These are phyloP conservation scores for Podila epigama DNA, from an alignment of 192 early-diverging fungal genomes.

Conservation along the genomic window DNA sequence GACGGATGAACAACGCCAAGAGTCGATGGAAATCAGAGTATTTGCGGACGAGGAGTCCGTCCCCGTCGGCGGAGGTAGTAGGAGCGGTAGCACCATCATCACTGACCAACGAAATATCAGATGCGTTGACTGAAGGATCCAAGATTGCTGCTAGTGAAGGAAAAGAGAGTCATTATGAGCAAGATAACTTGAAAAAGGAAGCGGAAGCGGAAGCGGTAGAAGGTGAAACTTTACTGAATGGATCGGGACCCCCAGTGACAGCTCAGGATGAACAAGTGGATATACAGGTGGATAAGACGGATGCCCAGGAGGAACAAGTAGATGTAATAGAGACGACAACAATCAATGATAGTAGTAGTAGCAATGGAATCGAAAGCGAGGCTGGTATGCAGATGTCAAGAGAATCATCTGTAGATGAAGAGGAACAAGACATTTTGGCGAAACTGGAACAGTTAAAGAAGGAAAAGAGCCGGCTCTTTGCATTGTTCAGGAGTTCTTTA, in stretches of 20 bases:
- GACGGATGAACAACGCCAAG: slow-evolving; percentile 28
- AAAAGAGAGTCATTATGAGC: neutral
- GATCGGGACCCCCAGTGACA: too few species aligned
- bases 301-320: too few species aligned
- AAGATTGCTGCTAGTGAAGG: neutral
- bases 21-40: slow-evolving; percentile 45
- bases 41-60: slow-evolving; percentile 18
- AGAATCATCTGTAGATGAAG: neutral
- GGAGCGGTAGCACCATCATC: too few species aligned
- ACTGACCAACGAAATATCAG: neutral
- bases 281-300: too few species aligned
- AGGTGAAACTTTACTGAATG: too few species aligned
- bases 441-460: slow-evolving; percentile 30
- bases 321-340: too few species aligned
- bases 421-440: slow-evolving; percentile 19
- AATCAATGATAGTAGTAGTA: too few species aligned
- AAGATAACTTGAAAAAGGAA: too few species aligned
- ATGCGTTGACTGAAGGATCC: neutral
- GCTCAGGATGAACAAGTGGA: too few species aligned
- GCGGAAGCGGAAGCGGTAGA: too few species aligned
- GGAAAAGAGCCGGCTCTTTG: slow-evolving; percentile 43
- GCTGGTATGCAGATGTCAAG: neutral
- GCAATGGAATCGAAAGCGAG: too few species aligned
- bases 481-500: slow-evolving; percentile 22
- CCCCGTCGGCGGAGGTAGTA: too few species aligned